Evolutionary conservation across 257 asterid species (phyloP).

Genomic region (Scutellaria minor): DNA sequence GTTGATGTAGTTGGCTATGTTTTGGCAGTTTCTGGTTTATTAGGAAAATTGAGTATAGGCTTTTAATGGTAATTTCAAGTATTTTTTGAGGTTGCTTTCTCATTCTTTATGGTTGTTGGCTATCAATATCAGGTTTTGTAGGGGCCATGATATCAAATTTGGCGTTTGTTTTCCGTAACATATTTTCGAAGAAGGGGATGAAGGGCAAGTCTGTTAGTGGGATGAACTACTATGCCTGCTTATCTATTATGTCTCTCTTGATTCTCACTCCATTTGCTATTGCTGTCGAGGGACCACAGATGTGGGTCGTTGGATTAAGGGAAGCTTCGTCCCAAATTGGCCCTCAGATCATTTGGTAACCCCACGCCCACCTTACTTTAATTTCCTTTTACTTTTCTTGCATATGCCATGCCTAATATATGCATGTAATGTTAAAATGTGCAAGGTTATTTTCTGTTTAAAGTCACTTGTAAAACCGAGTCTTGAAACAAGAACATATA

Average conservation of each 20-base stretch:
- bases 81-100: constrained; percentile 31
- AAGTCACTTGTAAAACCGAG: too few species aligned
- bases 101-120: constrained; percentile 45
- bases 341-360: constrained; percentile 83
- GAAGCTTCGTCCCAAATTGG: constrained; percentile 69
- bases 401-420: not conserved
- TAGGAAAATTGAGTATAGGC: not conserved
- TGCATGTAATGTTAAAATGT: too few species aligned
- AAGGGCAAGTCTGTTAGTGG: constrained; percentile 92
- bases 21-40: constrained; percentile 29
- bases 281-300: constrained; percentile 93
- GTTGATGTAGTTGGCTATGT: constrained; percentile 32
- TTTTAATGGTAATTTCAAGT: constrained; percentile 28
- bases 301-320: constrained; percentile 76
- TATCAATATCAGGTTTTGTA: constrained; percentile 77
- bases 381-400: constrained; percentile 41
- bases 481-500: too few species aligned
- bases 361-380: not conserved
- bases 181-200: constrained; percentile 96
- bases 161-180: constrained; percentile 91
- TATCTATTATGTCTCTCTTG: constrained; percentile 76
- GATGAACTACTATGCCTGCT: constrained; percentile 92
- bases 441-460: too few species aligned
- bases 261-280: constrained; percentile 87
- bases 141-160: constrained; percentile 96